Percentiles rank a stretch among this genome's conserved stretches.
These are phyloP conservation scores for Trichocomaceae sp. DNA, from an alignment of 2,329 filamentous ascomycete genomes.

Conservation along the genomic window DNA sequence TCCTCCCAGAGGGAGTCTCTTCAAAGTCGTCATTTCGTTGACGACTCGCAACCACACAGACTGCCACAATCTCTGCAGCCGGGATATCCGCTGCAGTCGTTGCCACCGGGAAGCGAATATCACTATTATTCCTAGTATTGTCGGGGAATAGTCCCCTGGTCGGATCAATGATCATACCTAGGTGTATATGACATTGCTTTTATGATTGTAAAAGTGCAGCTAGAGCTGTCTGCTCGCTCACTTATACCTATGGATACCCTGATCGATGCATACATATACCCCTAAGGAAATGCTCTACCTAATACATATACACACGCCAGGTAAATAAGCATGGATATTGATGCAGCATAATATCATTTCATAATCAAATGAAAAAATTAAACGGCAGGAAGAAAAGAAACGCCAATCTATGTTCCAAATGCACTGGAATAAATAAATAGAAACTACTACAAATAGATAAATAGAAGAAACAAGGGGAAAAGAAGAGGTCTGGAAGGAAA, in stretches of 20 bases:
- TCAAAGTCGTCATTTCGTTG: background rate
- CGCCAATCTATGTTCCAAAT: conserved; percentile 13
- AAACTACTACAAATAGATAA: background rate
- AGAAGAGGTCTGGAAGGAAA: background rate
- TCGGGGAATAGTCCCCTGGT: background rate
- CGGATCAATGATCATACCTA: too few species aligned
- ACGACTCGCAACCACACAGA: background rate
- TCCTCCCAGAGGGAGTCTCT: background rate
- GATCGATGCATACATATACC: background rate
- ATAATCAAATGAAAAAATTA: background rate
- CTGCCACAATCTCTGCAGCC: background rate
- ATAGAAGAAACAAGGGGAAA: background rate
- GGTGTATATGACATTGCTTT: background rate
- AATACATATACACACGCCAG: too few species aligned
- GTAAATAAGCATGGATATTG: too few species aligned
- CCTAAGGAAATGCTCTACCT: too few species aligned
- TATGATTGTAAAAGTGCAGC: background rate
- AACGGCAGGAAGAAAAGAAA: background rate
- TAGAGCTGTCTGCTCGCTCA: background rate
- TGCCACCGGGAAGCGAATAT: background rate
- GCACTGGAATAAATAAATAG: background rate
- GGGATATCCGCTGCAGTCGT: background rate
- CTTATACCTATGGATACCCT: background rate
- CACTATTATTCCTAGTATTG: background rate
- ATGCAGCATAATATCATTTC: background rate